Conservation (phyloP, 2,329 filamentous ascomycete genomes). For the Meredithiella fracta region DNA sequence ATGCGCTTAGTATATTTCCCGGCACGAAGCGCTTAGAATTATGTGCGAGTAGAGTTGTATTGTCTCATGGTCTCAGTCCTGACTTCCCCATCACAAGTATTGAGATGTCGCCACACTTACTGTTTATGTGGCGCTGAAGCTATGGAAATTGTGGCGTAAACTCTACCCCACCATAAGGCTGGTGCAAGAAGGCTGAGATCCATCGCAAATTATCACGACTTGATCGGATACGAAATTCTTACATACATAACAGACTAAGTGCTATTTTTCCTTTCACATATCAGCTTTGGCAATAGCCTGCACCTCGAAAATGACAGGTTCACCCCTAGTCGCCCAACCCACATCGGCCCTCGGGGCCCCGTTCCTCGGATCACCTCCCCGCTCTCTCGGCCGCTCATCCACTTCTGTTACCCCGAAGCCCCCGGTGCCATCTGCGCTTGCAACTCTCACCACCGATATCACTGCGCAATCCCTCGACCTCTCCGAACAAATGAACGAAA, state of each 20-base stretch:
- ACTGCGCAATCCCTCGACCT: constrained; percentile 31
- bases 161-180: not conserved
- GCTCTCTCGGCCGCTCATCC: constrained; percentile 17
- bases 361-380: constrained; percentile 10
- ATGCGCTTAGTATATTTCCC: no score
- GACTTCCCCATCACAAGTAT: no score
- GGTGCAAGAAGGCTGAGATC: not conserved
- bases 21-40: no score
- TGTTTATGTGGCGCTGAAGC: no score
- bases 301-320: constrained; percentile 22
- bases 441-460: constrained; percentile 1
- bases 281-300: no score
- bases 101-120: no score
- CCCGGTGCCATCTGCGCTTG: not conserved
- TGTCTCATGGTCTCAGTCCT: no score
- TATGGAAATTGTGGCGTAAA: not conserved
- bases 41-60: no score
- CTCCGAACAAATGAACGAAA: constrained; percentile 69
- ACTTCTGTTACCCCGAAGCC: constrained; percentile 16
- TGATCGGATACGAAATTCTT: no score
- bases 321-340: constrained; percentile 23
- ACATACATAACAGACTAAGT: no score
- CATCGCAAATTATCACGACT: no score
- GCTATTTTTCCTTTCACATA: no score
- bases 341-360: constrained; percentile 17